phyloP scores from a whole-genome alignment of 169 alveolate genomes.

The Eimeria acervulina region DNA sequence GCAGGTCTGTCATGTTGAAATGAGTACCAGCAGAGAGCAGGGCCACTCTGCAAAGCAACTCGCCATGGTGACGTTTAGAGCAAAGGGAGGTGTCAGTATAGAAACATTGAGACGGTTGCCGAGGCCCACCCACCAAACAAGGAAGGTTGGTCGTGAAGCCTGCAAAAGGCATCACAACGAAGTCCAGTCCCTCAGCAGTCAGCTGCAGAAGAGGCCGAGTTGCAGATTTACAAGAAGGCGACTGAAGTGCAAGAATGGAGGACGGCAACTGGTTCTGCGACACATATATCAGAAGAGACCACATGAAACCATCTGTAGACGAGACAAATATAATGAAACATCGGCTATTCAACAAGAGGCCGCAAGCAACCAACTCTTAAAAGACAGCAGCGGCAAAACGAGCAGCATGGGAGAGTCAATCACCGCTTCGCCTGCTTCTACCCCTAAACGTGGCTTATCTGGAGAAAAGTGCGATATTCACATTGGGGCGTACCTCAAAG shows the following conservation, averaged over 20 bases:
- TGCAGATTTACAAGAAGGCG: background rate
- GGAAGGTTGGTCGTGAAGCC: background rate
- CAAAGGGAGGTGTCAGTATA: too few relatives aligned
- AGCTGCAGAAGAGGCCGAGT: slow-evolving; percentile 5
- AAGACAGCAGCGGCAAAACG: background rate
- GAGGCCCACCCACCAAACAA: background rate
- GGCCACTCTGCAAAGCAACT: background rate
- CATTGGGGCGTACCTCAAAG: background rate
- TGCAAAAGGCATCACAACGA: background rate
- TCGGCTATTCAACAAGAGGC: background rate
- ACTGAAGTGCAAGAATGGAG: background rate
- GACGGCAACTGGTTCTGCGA: background rate
- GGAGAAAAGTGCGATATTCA: background rate
- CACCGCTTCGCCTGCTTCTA: background rate
- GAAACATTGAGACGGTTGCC: background rate
- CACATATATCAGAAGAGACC: background rate
- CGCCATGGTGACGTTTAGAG: background rate
- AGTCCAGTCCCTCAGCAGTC: background rate
- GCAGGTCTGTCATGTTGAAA: background rate
- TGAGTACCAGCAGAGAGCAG: background rate
- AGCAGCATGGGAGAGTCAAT: background rate
- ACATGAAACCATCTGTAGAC: background rate
- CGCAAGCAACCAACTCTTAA: too few relatives aligned
- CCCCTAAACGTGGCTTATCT: background rate
- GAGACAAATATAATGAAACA: background rate